Conservation (phyloP, 2,329 filamentous ascomycete species). For the Arthrobotrys conoides region DNA sequence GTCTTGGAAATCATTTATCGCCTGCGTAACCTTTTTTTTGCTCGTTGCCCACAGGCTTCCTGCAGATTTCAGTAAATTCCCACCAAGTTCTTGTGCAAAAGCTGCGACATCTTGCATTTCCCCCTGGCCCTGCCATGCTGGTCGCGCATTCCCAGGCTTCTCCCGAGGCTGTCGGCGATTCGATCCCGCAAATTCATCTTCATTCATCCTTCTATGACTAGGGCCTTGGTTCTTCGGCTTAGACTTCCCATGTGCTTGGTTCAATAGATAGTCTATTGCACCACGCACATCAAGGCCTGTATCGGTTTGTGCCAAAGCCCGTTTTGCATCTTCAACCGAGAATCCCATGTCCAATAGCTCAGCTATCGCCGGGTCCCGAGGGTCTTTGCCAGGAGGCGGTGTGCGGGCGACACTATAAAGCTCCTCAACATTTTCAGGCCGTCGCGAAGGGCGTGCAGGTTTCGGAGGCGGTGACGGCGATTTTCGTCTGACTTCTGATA, state of each 20-base stretch:
- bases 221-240: slow-evolving; percentile 70
- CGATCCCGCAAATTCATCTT: slow-evolving; percentile 48
- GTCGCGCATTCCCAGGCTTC: slow-evolving; percentile 67
- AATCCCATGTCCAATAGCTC: slow-evolving; percentile 97
- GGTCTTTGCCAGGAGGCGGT: slow-evolving; percentile 58
- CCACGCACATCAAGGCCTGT: slow-evolving; percentile 85
- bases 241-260: slow-evolving; percentile 88
- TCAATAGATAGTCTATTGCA: slow-evolving; percentile 89
- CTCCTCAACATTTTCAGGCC: slow-evolving; percentile 63
- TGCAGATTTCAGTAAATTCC: slow-evolving; percentile 89
- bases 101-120: slow-evolving; percentile 67
- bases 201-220: slow-evolving; percentile 54
- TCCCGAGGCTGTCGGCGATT: slow-evolving; percentile 63
- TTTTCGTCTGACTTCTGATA: slow-evolving; percentile 72
- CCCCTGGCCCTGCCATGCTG: slow-evolving; percentile 62
- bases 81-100: slow-evolving; percentile 84
- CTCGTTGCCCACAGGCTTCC: slow-evolving; percentile 96
- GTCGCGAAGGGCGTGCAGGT: slow-evolving; percentile 69
- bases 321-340: slow-evolving; percentile 82
- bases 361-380: slow-evolving; percentile 74
- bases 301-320: slow-evolving; percentile 84
- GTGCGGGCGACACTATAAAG: slow-evolving; percentile 47
- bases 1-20: slow-evolving; percentile 88
- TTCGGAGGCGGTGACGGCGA: slow-evolving; percentile 67
- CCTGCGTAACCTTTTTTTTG: slow-evolving; percentile 92